phyloP scores from a whole-genome alignment of 1,139 yeast genomes.

The Hansenula lynferdii region DNA sequence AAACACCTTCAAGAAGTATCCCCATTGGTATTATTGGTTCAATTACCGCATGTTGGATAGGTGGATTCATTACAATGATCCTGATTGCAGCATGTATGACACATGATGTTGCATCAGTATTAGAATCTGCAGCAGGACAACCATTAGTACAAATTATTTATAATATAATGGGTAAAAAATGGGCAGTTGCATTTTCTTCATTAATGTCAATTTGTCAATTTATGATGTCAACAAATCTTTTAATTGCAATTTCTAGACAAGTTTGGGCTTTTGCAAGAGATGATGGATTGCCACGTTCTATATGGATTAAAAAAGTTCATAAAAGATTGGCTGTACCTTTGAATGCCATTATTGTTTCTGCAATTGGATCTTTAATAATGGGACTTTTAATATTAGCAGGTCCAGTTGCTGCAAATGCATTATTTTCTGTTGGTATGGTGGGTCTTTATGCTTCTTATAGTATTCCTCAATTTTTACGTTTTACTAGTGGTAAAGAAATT shows the following conservation, averaged over 20 bases:
- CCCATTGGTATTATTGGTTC: not conserved
- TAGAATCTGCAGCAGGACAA: not conserved
- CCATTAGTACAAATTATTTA: not conserved
- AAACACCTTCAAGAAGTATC: not conserved
- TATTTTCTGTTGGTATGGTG: conserved; percentile 46
- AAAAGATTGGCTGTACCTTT: conserved; percentile 36
- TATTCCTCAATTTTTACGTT: conserved; percentile 41
- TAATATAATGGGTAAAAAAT: not conserved
- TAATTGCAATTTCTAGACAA: not conserved
- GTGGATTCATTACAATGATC: not conserved
- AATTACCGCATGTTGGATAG: not conserved
- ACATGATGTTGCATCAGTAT: not conserved
- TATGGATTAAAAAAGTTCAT: conserved; percentile 42
- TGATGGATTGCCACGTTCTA: conserved; percentile 35
- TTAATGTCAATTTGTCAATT: not conserved
- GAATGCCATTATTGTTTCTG: conserved; percentile 49
- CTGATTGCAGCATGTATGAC: not conserved
- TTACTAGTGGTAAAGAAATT: conserved; percentile 35
- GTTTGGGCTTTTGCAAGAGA: not conserved
- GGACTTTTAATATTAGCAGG: conserved; percentile 52
- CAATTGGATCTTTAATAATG: conserved; percentile 35
- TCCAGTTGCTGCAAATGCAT: conserved; percentile 47
- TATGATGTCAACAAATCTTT: not conserved
- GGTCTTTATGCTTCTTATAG: conserved; percentile 52
- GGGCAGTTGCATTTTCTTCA: not conserved